These are phyloP conservation scores for Lentinula boryana DNA, from an alignment of 768 basidiomycete species.

Conservation along the genomic window DNA sequence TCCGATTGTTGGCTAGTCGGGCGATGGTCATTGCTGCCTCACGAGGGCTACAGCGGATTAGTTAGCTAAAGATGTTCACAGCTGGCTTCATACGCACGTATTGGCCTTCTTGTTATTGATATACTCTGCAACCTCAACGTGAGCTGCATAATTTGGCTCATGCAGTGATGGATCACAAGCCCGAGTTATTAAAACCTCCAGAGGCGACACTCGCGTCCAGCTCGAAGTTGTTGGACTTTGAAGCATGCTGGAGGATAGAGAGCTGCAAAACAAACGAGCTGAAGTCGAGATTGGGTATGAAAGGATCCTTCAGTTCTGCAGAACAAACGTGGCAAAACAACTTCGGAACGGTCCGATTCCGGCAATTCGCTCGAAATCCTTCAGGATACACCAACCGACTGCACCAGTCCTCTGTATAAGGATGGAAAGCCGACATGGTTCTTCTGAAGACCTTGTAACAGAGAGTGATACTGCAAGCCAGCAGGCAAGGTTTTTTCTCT, in stretches of 20 bases:
- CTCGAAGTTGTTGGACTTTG: conserved; percentile 40
- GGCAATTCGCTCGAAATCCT: no score
- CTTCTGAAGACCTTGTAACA: no score
- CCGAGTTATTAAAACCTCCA: conserved; percentile 69
- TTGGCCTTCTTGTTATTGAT: conserved; percentile 96
- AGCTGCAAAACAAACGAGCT: no score
- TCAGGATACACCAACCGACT: no score
- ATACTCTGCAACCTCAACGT: conserved; percentile 91
- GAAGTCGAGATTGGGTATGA: no score
- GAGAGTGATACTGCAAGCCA: no score
- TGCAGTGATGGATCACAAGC: conserved; percentile 83
- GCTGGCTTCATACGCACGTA: conserved; percentile 47
- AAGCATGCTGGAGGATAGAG: conserved; percentile 31
- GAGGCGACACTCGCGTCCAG: conserved; percentile 53
- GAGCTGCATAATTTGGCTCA: conserved; percentile 88
- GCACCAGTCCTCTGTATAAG: no score
- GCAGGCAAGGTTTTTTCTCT: no score
- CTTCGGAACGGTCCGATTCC: no score
- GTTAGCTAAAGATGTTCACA: neutral
- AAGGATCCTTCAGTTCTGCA: no score
- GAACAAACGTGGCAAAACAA: no score
- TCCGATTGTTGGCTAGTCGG: conserved; percentile 84
- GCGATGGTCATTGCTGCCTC: conserved; percentile 87
- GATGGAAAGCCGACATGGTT: no score
- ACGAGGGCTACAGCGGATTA: conserved; percentile 54